Conservation (phyloP, 257 asterid genomes). For the Capsicum pubescens region DNA sequence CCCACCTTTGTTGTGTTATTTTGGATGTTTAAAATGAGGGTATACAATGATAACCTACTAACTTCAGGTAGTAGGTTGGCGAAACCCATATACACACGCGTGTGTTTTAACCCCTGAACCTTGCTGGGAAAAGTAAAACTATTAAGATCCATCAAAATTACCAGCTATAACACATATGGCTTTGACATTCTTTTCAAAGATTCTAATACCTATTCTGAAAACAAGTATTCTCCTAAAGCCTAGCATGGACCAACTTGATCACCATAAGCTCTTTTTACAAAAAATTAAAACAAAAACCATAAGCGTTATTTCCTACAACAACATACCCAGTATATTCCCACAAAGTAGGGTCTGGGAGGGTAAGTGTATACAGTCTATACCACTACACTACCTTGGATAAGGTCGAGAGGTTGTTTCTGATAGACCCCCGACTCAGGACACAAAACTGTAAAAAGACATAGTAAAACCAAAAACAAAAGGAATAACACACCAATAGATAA, state of each 20-base stretch:
- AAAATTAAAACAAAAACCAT: background rate
- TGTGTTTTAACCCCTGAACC: background rate
- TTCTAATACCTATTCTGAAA: background rate
- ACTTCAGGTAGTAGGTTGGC: background rate
- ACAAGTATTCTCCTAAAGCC: constrained; percentile 19
- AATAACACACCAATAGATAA: too few species aligned
- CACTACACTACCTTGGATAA: too few species aligned
- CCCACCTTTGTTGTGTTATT: background rate
- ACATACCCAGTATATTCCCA: too few species aligned
- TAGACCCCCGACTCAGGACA: too few species aligned
- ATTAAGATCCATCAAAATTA: background rate
- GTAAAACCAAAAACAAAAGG: too few species aligned
- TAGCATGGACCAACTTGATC: constrained; percentile 9
- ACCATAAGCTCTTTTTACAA: background rate
- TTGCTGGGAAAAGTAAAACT: background rate
- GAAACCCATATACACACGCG: background rate
- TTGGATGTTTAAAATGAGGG: background rate
- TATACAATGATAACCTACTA: background rate
- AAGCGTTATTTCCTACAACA: background rate
- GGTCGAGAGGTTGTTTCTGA: too few species aligned
- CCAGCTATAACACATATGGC: background rate
- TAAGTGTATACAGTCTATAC: too few species aligned
- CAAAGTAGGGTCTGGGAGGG: too few species aligned
- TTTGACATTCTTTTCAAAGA: background rate
- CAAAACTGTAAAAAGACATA: too few species aligned